Evolutionary conservation across 306 rosid genomes (phyloP).

Genomic region (Malus fusca): DNA sequence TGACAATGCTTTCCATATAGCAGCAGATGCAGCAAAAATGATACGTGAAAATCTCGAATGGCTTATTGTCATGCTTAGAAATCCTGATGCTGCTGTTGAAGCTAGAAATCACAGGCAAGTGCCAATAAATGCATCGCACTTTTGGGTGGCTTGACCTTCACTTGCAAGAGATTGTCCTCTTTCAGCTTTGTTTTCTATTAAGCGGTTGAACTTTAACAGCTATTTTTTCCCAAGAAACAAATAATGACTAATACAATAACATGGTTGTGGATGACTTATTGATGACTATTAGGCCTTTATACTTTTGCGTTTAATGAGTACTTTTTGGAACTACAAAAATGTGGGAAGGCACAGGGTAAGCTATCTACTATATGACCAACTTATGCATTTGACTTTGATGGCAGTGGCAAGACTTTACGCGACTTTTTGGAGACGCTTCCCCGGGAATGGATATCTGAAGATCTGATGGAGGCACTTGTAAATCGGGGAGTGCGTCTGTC

Average conservation of each 20-base stretch:
- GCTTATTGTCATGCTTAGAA: conserved; percentile 83
- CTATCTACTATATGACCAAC: conserved; percentile 1
- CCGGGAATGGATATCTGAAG: conserved; percentile 93
- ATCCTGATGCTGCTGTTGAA: conserved; percentile 79
- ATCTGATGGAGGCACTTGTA: conserved; percentile 82
- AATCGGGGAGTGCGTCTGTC: conserved; percentile 71
- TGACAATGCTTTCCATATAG: conserved; percentile 92
- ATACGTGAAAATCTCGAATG: conserved; percentile 94
- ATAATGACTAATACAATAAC: not conserved
- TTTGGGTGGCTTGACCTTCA: conserved; percentile 4
- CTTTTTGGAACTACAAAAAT: not conserved
- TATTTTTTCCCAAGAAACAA: not conserved
- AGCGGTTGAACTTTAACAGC: not conserved
- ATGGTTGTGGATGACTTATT: not conserved
- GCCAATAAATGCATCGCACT: conserved; percentile 1
- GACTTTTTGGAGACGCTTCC: conserved; percentile 92
- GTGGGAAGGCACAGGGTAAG: conserved; percentile 4
- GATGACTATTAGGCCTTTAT: not conserved
- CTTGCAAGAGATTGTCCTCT: conserved; percentile 4
- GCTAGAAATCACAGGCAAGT: conserved; percentile 90
- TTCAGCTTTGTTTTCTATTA: not conserved
- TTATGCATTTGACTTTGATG: conserved; percentile 24
- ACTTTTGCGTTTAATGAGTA: not conserved
- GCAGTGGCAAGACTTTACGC: conserved; percentile 85
- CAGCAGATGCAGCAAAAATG: conserved; percentile 93